Evolutionary conservation across 2,329 filamentous ascomycete genomes (phyloP).

Genomic region (Hymenoscyphus occultus): DNA sequence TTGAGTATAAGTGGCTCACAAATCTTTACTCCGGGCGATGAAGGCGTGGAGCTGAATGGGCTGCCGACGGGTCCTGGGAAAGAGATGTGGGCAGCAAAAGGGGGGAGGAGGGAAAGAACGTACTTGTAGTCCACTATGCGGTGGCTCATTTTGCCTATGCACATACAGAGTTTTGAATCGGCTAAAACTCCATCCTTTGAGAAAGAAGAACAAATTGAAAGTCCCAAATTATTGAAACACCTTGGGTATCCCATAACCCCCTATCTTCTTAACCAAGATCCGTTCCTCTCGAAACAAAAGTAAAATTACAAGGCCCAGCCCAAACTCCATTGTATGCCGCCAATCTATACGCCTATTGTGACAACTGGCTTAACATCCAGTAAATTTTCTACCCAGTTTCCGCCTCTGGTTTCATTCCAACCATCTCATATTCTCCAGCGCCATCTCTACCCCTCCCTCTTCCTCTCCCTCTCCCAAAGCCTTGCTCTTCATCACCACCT

Average conservation of each 20-base stretch:
- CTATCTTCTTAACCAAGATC: conserved; percentile 2
- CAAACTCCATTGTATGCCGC: conserved; percentile 9
- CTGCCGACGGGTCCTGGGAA: conserved; percentile 29
- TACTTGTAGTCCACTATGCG: conserved; percentile 24
- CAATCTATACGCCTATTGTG: conserved; percentile 22
- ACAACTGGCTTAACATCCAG: conserved; percentile 14
- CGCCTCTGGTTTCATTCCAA: conserved; percentile 45
- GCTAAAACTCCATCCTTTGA: background rate
- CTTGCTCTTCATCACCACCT: conserved; percentile 47
- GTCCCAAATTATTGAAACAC: background rate
- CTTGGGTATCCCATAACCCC: conserved; percentile 1
- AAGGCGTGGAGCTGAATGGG: conserved; percentile 34
- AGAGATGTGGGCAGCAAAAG: conserved; percentile 25
- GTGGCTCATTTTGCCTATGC: background rate
- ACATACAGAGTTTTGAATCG: conserved; percentile 1
- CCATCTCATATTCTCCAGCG: conserved; percentile 65
- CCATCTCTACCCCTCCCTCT: conserved; percentile 53
- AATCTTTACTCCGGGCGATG: conserved; percentile 28
- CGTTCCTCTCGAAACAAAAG: background rate
- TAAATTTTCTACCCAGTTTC: conserved; percentile 15
- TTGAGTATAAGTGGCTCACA: conserved; percentile 34
- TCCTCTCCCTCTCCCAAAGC: conserved; percentile 48
- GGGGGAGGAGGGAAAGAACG: conserved; percentile 27
- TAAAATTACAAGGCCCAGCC: conserved; percentile 5
- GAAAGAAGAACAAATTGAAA: conserved; percentile 5